phyloP scores from a whole-genome alignment of 306 rosid species.

The Echinosophora koreensis region DNA sequence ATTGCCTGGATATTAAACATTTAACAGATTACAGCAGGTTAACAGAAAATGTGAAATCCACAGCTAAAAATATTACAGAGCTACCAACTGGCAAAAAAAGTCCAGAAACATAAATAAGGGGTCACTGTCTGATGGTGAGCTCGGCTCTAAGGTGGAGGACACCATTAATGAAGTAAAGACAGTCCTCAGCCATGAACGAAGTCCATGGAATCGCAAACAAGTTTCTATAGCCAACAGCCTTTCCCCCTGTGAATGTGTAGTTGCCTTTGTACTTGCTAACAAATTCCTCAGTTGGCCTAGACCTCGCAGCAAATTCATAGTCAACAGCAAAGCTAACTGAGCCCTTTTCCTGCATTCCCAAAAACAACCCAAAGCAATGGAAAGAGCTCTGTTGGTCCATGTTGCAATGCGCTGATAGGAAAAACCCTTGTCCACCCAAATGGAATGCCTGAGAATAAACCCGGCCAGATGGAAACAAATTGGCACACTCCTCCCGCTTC shows the following conservation, averaged over 20 bases:
- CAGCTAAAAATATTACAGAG: constrained; percentile 29
- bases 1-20: constrained; percentile 40
- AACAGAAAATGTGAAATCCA: constrained; percentile 16
- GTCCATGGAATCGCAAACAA: constrained; percentile 88
- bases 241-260: constrained; percentile 95
- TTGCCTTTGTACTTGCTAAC: constrained; percentile 96
- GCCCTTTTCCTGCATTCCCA: constrained; percentile 99
- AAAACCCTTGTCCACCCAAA: constrained; percentile 98
- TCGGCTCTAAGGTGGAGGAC: constrained; percentile 97
- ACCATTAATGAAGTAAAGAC: constrained; percentile 85
- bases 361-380: constrained; percentile 92
- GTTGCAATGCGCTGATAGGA: constrained; percentile 97
- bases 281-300: constrained; percentile 82
- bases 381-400: constrained; percentile 97
- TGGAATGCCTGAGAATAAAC: constrained; percentile 99
- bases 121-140: constrained; percentile 83
- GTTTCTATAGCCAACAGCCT: constrained; percentile 97
- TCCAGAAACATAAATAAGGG: constrained; percentile 4
- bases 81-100: constrained; percentile 35
- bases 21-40: not conserved
- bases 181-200: constrained; percentile 84
- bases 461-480: constrained; percentile 87
- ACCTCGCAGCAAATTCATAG: constrained; percentile 93
- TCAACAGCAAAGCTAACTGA: constrained; percentile 92
- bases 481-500: constrained; percentile 86